Conservation (phyloP, 306 rosid genomes). For the Malus sylvestris region DNA sequence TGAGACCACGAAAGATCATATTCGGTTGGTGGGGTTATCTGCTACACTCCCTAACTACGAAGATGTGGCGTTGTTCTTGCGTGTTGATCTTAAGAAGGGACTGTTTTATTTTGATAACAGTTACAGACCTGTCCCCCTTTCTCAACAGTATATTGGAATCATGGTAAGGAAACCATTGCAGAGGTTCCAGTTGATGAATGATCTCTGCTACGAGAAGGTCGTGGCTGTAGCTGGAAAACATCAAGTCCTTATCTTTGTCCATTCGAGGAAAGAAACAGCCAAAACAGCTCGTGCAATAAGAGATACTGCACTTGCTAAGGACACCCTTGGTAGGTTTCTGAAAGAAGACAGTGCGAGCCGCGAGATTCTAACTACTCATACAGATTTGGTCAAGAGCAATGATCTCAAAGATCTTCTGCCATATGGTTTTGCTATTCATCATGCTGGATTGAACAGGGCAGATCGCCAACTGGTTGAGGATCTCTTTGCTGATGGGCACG, state of each 20-base stretch:
- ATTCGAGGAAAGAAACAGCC: slow-evolving; percentile 92
- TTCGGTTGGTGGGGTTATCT: slow-evolving; percentile 90
- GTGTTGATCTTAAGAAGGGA: slow-evolving; percentile 66
- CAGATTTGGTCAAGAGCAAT: slow-evolving; percentile 87
- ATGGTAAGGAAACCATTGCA: slow-evolving; percentile 91
- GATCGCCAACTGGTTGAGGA: slow-evolving; percentile 96
- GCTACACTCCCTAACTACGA: slow-evolving; percentile 91
- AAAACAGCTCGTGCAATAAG: slow-evolving; percentile 99
- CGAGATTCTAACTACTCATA: slow-evolving; percentile 89
- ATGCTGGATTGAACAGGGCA: slow-evolving; percentile 88
- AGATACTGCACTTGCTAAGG: slow-evolving; percentile 89
- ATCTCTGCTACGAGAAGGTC: slow-evolving; percentile 86
- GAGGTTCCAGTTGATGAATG: slow-evolving; percentile 98
- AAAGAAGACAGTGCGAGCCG: slow-evolving; percentile 98
- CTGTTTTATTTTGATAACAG: slow-evolving; percentile 79
- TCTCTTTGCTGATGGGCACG: slow-evolving; percentile 91
- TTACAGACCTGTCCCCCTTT: slow-evolving; percentile 92
- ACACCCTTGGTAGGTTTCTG: slow-evolving; percentile 84
- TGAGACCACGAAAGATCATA: slow-evolving; percentile 83
- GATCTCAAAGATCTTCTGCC: slow-evolving; percentile 95
- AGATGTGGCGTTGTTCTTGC: slow-evolving; percentile 86
- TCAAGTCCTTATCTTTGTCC: slow-evolving; percentile 93
- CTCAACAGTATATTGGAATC: slow-evolving; percentile 90
- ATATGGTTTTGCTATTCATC: slow-evolving; percentile 94
- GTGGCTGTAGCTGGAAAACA: slow-evolving; percentile 95